Evolutionary conservation across 345 rosid species (phyloP), one percentile per base, ranked within the genome.

Genomic region (Eucalyptus erythrocorys): DNA sequence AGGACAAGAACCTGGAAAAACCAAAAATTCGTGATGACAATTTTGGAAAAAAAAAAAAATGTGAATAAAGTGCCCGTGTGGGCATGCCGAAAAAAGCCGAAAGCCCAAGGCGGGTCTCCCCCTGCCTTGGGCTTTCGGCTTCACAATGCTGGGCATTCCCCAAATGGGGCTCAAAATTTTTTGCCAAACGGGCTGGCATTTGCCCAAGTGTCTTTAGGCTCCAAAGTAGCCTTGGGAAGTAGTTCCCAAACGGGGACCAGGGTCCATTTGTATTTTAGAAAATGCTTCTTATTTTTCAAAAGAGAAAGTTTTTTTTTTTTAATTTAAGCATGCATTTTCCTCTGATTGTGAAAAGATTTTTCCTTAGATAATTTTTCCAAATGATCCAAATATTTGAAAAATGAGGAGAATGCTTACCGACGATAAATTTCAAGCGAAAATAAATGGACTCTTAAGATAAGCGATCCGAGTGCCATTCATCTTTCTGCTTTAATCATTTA

Each of bases 311-410:
- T 76, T 37, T 64, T 6, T 43, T 47, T 19, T 51, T 3, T 0
- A 71, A 76, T 21, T 37, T 37, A 11, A 5, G 12, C 82, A 76
- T 76, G 42, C 37, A 24, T 10, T 76, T 21, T 37, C 27, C 27
- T 0, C 0, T 19, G 8, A 21, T 21, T 5, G 45, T 22, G 8
- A 40, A 37, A 21, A 19, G 4, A 19, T 10, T 19, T 37, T 21
- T 76, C 7, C 47, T 76, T 21, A 37, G 13, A 6, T 71, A 9
- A 37, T 30, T 61, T 71, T 37, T 10, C 45, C 10, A 5, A 37
- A 76, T 10, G 45, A 19, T 10, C 82, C 45, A 19, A 76, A 37
- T 37, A 76, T 37, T 0, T 13, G 45, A 37, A 76, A 76, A 76
- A 22, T 27, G 32, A 61, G 32, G 68, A 27, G 32, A 61, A 71